phyloP scores from a whole-genome alignment of 2,329 filamentous ascomycete species.

The Ascosphaera acerosa region DNA sequence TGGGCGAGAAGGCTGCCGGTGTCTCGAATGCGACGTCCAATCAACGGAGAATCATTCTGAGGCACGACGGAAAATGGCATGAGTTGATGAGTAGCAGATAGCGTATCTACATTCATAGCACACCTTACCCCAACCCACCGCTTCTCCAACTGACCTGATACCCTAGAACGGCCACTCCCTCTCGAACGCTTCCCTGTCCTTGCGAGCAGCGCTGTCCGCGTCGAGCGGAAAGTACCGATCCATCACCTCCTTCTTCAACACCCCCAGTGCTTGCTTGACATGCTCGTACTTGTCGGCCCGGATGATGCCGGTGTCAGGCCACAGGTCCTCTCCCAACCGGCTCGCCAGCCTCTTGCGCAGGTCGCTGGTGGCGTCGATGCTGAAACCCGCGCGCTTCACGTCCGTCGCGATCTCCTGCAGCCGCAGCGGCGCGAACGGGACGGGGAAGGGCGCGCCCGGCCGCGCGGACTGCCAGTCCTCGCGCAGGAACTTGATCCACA shows the following conservation, averaged over 20 bases:
- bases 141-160: too few species aligned
- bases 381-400: background rate
- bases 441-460: background rate
- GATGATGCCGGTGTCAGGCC: conserved; percentile 4
- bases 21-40: too few species aligned
- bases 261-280: conserved; percentile 2
- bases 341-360: background rate
- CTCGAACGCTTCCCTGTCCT: conserved; percentile 1
- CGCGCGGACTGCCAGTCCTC: background rate
- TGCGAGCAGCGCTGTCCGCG: background rate
- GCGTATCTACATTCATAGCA: too few species aligned
- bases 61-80: too few species aligned
- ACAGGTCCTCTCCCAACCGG: conserved; percentile 2
- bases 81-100: too few species aligned
- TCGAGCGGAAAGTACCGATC: conserved; percentile 7
- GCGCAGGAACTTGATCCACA: conserved; percentile 1
- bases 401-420: background rate
- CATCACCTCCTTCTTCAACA: conserved; percentile 4
- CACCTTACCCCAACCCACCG: too few species aligned
- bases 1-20: too few species aligned
- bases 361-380: background rate
- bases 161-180: conserved; percentile 1
- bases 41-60: too few species aligned
- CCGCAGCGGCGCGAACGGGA: background rate
- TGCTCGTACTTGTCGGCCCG: conserved; percentile 4